phyloP scores from a whole-genome alignment of 2,329 filamentous ascomycete genomes.

The Pseudogymnoascus sp. region DNA sequence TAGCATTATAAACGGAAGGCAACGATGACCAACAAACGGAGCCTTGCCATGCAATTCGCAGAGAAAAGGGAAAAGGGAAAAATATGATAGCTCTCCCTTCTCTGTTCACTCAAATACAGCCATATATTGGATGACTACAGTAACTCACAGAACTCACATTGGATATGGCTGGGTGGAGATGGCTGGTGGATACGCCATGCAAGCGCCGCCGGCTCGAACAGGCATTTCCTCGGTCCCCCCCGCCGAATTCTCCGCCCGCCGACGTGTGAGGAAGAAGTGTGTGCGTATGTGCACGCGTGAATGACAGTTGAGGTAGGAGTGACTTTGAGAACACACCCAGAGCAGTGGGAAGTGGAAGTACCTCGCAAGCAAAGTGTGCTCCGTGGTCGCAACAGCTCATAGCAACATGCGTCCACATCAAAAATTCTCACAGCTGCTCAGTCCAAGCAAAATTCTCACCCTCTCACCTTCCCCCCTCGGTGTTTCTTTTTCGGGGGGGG shows the following conservation, averaged over 20 bases:
- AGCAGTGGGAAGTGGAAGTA: background rate
- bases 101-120: background rate
- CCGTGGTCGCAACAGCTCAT: background rate
- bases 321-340: background rate
- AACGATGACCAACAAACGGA: background rate
- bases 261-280: background rate
- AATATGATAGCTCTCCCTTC: background rate
- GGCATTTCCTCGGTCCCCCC: conserved; percentile 2
- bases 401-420: background rate
- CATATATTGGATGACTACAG: conserved; percentile 5
- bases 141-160: background rate
- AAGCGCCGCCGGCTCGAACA: background rate
- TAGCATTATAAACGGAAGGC: background rate
- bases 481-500: background rate
- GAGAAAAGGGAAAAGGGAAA: background rate
- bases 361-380: background rate
- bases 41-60: background rate
- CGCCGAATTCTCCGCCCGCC: background rate
- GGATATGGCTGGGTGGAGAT: background rate
- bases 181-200: background rate
- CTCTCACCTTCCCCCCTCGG: conserved; percentile 2
- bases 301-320: background rate
- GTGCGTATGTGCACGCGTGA: background rate
- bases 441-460: background rate
- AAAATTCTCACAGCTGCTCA: background rate